A percentile compares a stretch with the other conserved stretches of the same genome.
These are phyloP conservation scores for Saksenaea vasiformis DNA, from an alignment of 371 early-diverging fungal genomes.

Conservation along the genomic window DNA sequence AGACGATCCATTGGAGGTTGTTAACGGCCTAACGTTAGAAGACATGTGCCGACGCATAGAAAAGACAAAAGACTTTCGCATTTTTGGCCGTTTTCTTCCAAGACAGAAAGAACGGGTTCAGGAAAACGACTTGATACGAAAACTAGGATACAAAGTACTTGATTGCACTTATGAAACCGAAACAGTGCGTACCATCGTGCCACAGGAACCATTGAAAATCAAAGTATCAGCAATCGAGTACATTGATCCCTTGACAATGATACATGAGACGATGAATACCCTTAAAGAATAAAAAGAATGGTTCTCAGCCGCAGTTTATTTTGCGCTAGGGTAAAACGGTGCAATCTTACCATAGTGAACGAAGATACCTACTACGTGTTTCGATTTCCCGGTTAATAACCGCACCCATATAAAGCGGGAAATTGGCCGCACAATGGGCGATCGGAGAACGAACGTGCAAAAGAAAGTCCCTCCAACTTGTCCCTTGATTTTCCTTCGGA, in stretches of 20 bases:
- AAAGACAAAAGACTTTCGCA: not conserved
- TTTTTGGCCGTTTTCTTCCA: not conserved
- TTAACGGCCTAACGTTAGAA: slow-evolving; percentile 3
- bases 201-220: not conserved
- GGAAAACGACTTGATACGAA: not conserved
- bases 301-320: no score
- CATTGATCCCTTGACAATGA: not conserved
- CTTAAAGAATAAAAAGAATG: not conserved
- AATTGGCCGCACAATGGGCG: no score
- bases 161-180: not conserved
- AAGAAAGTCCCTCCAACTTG: no score
- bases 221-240: not conserved
- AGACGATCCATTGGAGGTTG: not conserved
- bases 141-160: not conserved
- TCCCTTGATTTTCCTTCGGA: no score
- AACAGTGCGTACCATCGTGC: not conserved
- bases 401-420: no score
- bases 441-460: no score
- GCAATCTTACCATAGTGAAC: no score
- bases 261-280: not conserved
- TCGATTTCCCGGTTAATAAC: no score
- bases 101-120: not conserved
- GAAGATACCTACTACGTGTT: no score
- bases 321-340: no score
- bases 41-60: not conserved